Evolutionary conservation across 257 asterid genomes (phyloP), one percentile per base, ranked within the genome.

Genomic region (Coffea canephora): DNA sequence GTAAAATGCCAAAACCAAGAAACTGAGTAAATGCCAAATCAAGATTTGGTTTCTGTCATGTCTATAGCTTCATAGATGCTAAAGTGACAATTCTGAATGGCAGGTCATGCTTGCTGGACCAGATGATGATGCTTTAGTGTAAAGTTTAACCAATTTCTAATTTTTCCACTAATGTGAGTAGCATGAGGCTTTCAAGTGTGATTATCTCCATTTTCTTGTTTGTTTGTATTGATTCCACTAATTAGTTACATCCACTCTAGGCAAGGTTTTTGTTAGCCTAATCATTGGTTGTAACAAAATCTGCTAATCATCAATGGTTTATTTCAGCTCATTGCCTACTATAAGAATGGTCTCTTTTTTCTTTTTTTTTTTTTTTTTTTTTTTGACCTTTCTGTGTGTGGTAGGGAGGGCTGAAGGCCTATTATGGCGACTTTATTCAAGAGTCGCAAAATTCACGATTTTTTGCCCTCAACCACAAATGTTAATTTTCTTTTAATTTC

Each of bases 101-200:
- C 86, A 95, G 99, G 95, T 95, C 15, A 82, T 90, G 80, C 98
- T 95, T 80, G 98, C 96, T 21, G 99, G 99, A 80, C 99, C 98
- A 75, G 99, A 93, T 62, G 99, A 95, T 10, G 97, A 95, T 50
- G 99, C 97, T 23, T 75, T 93, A 88, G 78, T 93, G 88, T 95
- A 88, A 88, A 81, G 69, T 41, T 41, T 81, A 86, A 89, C 89
- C 78, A 88, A 87, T 73, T 74, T 83, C 64, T 80, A 80, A 81
- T 57, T 74, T 75, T 57, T 64, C 72, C 54, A 80, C 87, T 83
- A 85, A 83, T 74, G 77, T 36, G 75, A 73, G 83, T 77, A 66
- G 50, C 77, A 57, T 43, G 45, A 50, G 65, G 50, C 71, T 83
- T 88, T 80, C 76, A 52, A 80, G 91, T 87, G 88, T 84, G 93